These are phyloP conservation scores for Mycena floridula DNA, from an alignment of 768 basidiomycete species.

Conservation along the genomic window DNA sequence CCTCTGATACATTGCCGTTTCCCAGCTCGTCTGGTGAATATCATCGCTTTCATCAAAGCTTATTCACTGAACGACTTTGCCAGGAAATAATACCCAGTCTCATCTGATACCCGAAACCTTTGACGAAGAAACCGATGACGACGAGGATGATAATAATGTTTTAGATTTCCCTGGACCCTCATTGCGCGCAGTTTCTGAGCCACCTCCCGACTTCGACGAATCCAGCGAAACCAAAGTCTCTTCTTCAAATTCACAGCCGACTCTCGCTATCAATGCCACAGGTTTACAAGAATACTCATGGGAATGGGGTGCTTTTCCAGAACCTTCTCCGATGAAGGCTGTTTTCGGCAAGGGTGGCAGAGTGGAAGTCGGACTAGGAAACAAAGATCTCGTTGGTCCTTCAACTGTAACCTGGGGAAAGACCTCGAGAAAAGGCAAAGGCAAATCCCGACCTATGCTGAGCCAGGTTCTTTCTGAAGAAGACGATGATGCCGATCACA, in stretches of 20 bases:
- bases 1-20: slow-evolving; percentile 11
- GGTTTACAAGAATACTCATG: slow-evolving; percentile 87
- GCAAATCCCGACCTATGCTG: slow-evolving; percentile 15
- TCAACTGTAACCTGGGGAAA: neutral
- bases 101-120: no score
- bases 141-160: neutral
- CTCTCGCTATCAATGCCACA: slow-evolving; percentile 16
- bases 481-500: slow-evolving; percentile 14
- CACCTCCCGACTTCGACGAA: slow-evolving; percentile 43
- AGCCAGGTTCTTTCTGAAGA: slow-evolving; percentile 19
- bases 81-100: no score
- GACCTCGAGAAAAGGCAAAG: slow-evolving; percentile 13
- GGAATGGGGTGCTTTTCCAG: slow-evolving; percentile 93
- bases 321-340: slow-evolving; percentile 59
- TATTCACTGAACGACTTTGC: no score
- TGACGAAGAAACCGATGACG: neutral
- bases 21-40: slow-evolving; percentile 8
- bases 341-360: slow-evolving; percentile 44
- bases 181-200: slow-evolving; percentile 55
- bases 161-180: neutral
- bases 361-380: slow-evolving; percentile 20
- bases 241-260: slow-evolving; percentile 6
- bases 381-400: neutral
- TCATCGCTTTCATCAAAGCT: neutral
- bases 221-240: slow-evolving; percentile 1